phyloP scores from a whole-genome alignment of 192 early-diverging fungal species.

The Entrophospora sp. region DNA sequence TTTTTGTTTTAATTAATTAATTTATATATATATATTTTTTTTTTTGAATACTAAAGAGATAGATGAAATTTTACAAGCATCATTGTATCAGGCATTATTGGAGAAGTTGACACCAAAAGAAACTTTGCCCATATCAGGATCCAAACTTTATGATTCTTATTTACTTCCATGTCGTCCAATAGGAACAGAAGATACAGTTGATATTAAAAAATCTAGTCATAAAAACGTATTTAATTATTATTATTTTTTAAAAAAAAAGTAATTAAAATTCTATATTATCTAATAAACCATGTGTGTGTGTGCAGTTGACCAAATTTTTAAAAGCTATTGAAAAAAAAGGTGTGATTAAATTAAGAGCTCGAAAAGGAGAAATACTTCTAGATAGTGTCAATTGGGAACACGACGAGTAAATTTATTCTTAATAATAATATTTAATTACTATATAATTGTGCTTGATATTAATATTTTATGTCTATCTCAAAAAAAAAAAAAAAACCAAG shows the following conservation, averaged over 20 bases:
- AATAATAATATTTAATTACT: too few relatives aligned
- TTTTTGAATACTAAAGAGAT: slow-evolving; percentile 50
- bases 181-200: slow-evolving; percentile 46
- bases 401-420: slow-evolving; percentile 50
- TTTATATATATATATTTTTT: slow-evolving; percentile 6
- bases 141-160: slow-evolving; percentile 67
- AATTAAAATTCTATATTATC: neutral
- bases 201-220: slow-evolving; percentile 76
- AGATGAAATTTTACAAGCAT: slow-evolving; percentile 60
- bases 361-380: slow-evolving; percentile 52
- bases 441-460: too few relatives aligned
- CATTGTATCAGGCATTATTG: slow-evolving; percentile 63
- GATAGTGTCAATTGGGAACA: slow-evolving; percentile 53
- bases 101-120: slow-evolving; percentile 52
- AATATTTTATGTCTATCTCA: too few relatives aligned
- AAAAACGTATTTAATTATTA: slow-evolving; percentile 50
- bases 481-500: slow-evolving; percentile 14
- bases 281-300: neutral
- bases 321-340: slow-evolving; percentile 84
- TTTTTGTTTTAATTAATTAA: neutral
- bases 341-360: slow-evolving; percentile 73
- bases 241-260: neutral
- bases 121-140: slow-evolving; percentile 66
- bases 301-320: slow-evolving; percentile 66
- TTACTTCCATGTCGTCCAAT: slow-evolving; percentile 59